Evolutionary conservation across 805 yeast species (phyloP), one percentile per base, ranked within the genome.

Genomic region (Spathaspora sp.): DNA sequence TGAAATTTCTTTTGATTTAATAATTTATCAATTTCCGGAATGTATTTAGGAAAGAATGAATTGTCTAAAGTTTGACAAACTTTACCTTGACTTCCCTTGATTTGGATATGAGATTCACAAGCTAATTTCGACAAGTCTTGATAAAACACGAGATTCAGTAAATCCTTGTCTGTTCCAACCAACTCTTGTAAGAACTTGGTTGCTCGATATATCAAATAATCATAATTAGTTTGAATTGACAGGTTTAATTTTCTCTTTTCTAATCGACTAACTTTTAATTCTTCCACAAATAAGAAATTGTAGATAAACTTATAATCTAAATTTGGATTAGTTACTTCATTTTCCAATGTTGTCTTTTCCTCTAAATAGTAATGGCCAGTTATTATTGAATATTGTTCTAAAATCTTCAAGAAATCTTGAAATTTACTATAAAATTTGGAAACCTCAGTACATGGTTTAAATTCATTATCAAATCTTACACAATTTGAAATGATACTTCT

Each of bases 391-490:
- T 80, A 76, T 12, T 77, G 68, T 38, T 79, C 75, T 26, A 79
- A 58, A 42, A 59, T 69, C 59, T 55, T 68, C 52, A 70, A 66
- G 42, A 75, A 69, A 51, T 64, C 71, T 39, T 62, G 67, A 53
- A 83, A 68, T 52, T 77, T 79, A 29, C 80, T 72, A 51, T 70
- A 70, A n/a, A 83, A 65, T 57, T 85, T 80, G 10, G 88, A 79
- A 29, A 78, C 60, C 16, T 62, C 68, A 29, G 83, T 81, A 65
- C 96, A 90, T 2, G 67, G 69, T 26, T 69, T 69, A 56, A 77
- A 79, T 55, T 89, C 97, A 66, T 89, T 87, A 65, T 93, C 93
- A 44, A 82, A 77, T 50, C 87, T 83, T 47, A 93, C 70, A 64
- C 97, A 91, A 55, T 79, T 83, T 57, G 85, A 80, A 23, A 85